A percentile compares a stretch with the other conserved stretches of the same genome.
These are phyloP conservation scores for Candida arabinofermentans DNA, from an alignment of 805 yeast genomes.

Conservation along the genomic window DNA sequence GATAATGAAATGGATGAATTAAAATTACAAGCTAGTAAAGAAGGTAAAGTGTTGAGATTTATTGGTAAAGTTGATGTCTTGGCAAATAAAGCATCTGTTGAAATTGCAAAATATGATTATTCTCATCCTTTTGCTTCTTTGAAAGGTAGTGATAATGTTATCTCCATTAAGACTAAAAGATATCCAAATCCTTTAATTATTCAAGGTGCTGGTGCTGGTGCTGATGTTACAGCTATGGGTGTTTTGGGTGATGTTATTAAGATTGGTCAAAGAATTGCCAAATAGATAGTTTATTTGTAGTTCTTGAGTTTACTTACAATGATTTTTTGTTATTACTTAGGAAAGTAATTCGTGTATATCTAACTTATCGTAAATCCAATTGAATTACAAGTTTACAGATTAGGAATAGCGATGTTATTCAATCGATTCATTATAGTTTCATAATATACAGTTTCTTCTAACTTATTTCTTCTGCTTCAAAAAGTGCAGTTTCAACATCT, in stretches of 20 bases:
- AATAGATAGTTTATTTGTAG: background rate
- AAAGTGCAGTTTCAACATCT: slow-evolving; percentile 25
- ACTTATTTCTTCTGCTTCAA: slow-evolving; percentile 9
- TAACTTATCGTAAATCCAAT: too few relatives aligned
- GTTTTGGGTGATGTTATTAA: slow-evolving; percentile 91
- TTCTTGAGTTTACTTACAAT: background rate
- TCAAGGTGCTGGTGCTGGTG: slow-evolving; percentile 97
- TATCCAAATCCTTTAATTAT: slow-evolving; percentile 89
- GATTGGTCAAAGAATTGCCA: slow-evolving; percentile 80
- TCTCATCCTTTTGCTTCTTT: slow-evolving; percentile 95
- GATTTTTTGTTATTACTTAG: background rate
- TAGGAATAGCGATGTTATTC: background rate
- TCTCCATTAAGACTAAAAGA: slow-evolving; percentile 87
- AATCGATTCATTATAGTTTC: background rate
- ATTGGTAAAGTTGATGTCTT: slow-evolving; percentile 87
- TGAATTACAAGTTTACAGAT: too few relatives aligned
- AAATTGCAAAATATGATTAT: slow-evolving; percentile 78
- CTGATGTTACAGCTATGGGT: slow-evolving; percentile 69
- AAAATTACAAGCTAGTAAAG: slow-evolving; percentile 75
- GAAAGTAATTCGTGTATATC: too few relatives aligned
- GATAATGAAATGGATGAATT: slow-evolving; percentile 76
- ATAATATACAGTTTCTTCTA: background rate
- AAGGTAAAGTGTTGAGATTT: slow-evolving; percentile 85
- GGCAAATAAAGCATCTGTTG: slow-evolving; percentile 70
- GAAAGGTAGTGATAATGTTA: slow-evolving; percentile 94